These are phyloP conservation scores for Meripilus lineatus DNA, from an alignment of 1,284 basidiomycete species.

Conservation along the genomic window DNA sequence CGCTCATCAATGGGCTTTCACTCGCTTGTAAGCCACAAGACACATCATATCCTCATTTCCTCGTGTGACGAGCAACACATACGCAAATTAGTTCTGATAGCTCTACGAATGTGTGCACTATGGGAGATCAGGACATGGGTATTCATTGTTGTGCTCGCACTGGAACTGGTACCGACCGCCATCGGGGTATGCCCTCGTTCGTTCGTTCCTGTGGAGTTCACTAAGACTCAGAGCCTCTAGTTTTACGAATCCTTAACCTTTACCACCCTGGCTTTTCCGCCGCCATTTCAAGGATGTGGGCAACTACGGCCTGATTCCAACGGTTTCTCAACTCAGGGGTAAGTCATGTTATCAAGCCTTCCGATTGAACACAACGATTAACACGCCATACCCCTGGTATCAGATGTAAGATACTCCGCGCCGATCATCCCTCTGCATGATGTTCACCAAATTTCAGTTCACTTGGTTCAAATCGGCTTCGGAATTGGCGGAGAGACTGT, in stretches of 20 bases:
- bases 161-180: constrained; percentile 14
- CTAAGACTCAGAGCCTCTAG: too few species aligned
- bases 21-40: too few species aligned
- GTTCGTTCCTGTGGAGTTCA: neutral
- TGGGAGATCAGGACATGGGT: constrained; percentile 12
- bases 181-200: constrained; percentile 11
- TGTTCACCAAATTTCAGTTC: too few species aligned
- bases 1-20: neutral
- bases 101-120: constrained; percentile 17
- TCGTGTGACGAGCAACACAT: too few species aligned
- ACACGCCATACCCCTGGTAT: constrained; percentile 5
- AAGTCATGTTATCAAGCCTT: constrained; percentile 3
- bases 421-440: too few species aligned
- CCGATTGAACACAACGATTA: neutral
- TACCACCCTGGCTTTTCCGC: constrained; percentile 39
- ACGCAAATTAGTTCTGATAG: constrained; percentile 12
- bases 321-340: constrained; percentile 5
- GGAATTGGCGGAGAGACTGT: constrained; percentile 14
- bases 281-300: constrained; percentile 13
- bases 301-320: constrained; percentile 6
- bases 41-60: too few species aligned
- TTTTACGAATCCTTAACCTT: constrained; percentile 40
- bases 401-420: too few species aligned
- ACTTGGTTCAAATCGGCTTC: constrained; percentile 14
- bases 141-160: constrained; percentile 10